These are phyloP conservation scores for Pyrenochaeta sp. DNA, from an alignment of 2,329 filamentous ascomycete genomes.

Conservation along the genomic window DNA sequence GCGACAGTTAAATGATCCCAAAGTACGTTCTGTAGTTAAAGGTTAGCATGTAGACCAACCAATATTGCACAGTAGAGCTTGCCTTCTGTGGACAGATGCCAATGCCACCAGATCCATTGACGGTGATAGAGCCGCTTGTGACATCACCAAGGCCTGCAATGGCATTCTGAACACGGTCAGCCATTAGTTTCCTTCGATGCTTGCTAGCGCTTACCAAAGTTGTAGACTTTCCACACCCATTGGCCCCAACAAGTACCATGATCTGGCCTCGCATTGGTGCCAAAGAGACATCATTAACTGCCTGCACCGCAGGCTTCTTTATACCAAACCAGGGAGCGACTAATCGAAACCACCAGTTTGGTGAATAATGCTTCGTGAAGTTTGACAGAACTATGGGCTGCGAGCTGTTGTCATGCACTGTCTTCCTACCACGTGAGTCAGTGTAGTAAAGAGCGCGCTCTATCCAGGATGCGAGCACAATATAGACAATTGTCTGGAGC, in stretches of 20 bases:
- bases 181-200: no score
- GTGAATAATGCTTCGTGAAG: conserved; percentile 79
- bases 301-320: conserved; percentile 68
- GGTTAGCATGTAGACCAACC: not conserved
- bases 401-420: conserved; percentile 44
- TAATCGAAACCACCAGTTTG: conserved; percentile 64
- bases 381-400: conserved; percentile 71
- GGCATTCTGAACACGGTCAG: conserved; percentile 60
- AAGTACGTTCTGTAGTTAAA: conserved; percentile 74
- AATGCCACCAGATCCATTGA: conserved; percentile 77
- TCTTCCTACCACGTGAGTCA: conserved; percentile 59
- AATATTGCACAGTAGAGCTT: not conserved
- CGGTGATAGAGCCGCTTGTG: conserved; percentile 75
- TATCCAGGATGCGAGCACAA: conserved; percentile 73
- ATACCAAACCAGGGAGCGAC: conserved; percentile 52
- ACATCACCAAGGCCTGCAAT: conserved; percentile 81
- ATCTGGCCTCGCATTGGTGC: conserved; percentile 78
- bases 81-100: conserved; percentile 77
- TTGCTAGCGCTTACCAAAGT: conserved; percentile 53
- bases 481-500: conserved; percentile 79
- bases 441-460: conserved; percentile 78
- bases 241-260: conserved; percentile 82
- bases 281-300: conserved; percentile 75
- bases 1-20: conserved; percentile 86
- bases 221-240: conserved; percentile 87